These are phyloP conservation scores for Xylariaceae sp. DNA, from an alignment of 2,329 filamentous ascomycete genomes.

Conservation along the genomic window DNA sequence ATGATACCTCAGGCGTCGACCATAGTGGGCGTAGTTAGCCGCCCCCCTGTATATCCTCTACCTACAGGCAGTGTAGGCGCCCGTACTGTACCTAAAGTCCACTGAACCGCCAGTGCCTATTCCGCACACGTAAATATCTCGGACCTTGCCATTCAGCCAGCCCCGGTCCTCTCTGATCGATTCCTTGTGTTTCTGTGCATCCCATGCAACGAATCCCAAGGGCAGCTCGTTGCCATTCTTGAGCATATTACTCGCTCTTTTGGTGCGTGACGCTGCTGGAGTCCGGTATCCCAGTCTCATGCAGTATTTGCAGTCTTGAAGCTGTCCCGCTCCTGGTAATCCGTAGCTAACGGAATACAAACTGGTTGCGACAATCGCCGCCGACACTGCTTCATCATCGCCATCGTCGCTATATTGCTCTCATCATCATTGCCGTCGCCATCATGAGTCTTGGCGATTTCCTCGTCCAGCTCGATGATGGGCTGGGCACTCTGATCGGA, in stretches of 20 bases:
- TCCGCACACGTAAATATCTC: not conserved
- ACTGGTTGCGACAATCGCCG: slow-evolving; percentile 2
- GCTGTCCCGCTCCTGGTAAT: not conserved
- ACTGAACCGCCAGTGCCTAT: not conserved
- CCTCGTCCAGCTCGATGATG: slow-evolving; percentile 64
- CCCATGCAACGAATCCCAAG: not conserved
- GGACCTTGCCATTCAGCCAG: not conserved
- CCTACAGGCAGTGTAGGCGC: too few relatives aligned
- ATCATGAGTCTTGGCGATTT: slow-evolving; percentile 44
- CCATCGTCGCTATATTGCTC: not conserved
- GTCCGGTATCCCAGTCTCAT: slow-evolving; percentile 1
- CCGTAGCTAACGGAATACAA: too few relatives aligned
- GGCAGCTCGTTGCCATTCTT: not conserved
- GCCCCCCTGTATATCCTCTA: too few relatives aligned
- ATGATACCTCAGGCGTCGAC: too few relatives aligned
- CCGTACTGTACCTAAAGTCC: too few relatives aligned
- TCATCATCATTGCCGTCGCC: not conserved
- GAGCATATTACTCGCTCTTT: too few relatives aligned
- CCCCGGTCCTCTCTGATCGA: slow-evolving; percentile 2
- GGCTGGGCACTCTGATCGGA: slow-evolving; percentile 62
- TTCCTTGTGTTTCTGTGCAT: slow-evolving; percentile 10
- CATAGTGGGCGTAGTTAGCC: too few relatives aligned
- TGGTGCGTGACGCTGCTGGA: not conserved
- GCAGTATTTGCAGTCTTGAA: not conserved
- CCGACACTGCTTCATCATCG: not conserved